These are phyloP conservation scores for Pythium aphanidermatum DNA, from an alignment of 352 stramenopile genomes.

Conservation along the genomic window DNA sequence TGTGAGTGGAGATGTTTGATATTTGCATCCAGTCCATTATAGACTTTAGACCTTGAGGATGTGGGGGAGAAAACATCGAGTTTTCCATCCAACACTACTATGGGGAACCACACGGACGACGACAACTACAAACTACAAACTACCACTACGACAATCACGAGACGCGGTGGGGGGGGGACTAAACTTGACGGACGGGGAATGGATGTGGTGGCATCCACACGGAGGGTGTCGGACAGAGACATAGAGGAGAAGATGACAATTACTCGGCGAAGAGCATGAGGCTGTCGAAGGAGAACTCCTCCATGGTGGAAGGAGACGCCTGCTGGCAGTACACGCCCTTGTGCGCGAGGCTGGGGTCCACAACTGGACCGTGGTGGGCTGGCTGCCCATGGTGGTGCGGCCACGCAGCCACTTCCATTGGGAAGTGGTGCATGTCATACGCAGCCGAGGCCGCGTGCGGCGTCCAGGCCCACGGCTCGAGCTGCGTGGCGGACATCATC, in stretches of 20 bases:
- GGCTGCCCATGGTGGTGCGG: conserved; percentile 21
- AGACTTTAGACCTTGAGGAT: too few relatives aligned
- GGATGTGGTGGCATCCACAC: not conserved
- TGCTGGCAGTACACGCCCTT: conserved; percentile 23
- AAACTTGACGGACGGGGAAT: too few relatives aligned
- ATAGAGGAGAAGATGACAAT: conserved; percentile 3
- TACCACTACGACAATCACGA: too few relatives aligned
- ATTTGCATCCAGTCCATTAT: too few relatives aligned
- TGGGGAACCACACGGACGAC: too few relatives aligned
- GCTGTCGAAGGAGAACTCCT: conserved; percentile 63
- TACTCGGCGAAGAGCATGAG: conserved; percentile 60
- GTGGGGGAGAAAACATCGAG: too few relatives aligned
- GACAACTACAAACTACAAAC: too few relatives aligned
- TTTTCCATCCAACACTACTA: too few relatives aligned
- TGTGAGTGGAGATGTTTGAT: too few relatives aligned
- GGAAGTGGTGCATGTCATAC: conserved; percentile 37
- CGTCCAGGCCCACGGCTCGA: conserved; percentile 65
- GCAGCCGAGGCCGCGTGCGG: conserved; percentile 30
- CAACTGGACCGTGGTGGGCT: conserved; percentile 5
- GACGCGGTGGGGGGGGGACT: too few relatives aligned
- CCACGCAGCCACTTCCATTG: conserved; percentile 48
- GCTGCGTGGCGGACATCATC: conserved; percentile 27
- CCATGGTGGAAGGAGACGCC: conserved; percentile 30
- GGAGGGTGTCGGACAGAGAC: not conserved
- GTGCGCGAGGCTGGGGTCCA: conserved; percentile 9